phyloP scores from a whole-genome alignment of 2,329 filamentous ascomycete genomes.

The Ceratocystis ficicola region DNA sequence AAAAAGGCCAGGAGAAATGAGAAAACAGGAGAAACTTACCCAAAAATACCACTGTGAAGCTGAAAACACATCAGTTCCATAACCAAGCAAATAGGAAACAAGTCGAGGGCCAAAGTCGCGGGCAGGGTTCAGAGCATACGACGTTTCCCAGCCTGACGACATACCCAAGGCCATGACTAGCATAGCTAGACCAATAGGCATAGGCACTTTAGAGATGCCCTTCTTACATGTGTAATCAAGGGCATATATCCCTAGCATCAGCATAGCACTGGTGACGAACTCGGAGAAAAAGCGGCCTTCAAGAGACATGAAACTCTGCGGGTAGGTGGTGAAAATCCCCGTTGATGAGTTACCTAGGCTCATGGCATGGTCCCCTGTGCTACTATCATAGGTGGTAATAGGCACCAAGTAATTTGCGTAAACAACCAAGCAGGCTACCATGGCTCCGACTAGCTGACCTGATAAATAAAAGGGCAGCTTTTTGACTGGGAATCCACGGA shows the following conservation, averaged over 20 bases:
- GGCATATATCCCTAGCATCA: constrained; percentile 63
- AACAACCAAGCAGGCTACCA: constrained; percentile 47
- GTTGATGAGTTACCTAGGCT: constrained; percentile 47
- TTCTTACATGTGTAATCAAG: constrained; percentile 43
- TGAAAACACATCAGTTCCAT: constrained; percentile 54
- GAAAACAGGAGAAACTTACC: constrained; percentile 29
- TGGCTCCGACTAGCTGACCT: constrained; percentile 56
- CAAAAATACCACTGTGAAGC: constrained; percentile 61
- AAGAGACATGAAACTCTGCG: constrained; percentile 53
- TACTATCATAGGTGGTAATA: constrained; percentile 53
- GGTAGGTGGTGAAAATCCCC: constrained; percentile 63
- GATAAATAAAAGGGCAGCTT: constrained; percentile 55
- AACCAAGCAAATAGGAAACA: constrained; percentile 55
- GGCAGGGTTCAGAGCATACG: constrained; percentile 62
- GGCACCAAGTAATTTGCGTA: constrained; percentile 53
- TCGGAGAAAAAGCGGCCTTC: constrained; percentile 61
- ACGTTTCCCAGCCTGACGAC: constrained; percentile 65
- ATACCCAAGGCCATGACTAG: constrained; percentile 63
- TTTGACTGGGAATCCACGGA: constrained; percentile 55
- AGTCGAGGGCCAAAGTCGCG: constrained; percentile 60
- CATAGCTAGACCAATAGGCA: constrained; percentile 55
- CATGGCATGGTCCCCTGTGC: constrained; percentile 49
- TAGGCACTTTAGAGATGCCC: constrained; percentile 41
- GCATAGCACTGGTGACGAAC: constrained; percentile 52
- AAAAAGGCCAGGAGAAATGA: constrained; percentile 11